Conservation (phyloP, 2,329 filamentous ascomycete genomes). For the Lachnellula occidentalis region DNA sequence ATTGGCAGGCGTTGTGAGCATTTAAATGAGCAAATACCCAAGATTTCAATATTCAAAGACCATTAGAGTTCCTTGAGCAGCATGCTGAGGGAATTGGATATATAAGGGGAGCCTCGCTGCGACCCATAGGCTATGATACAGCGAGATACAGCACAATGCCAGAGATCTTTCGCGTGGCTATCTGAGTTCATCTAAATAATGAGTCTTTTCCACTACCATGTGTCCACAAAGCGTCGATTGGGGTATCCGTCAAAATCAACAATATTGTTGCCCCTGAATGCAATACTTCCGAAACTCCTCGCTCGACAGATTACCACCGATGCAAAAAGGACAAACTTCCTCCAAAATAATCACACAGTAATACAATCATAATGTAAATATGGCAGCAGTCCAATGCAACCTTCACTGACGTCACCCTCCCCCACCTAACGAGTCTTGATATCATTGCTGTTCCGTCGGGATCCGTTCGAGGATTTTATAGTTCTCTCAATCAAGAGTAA, state of each 20-base stretch:
- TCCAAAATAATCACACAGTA: neutral
- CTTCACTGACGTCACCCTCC: no score
- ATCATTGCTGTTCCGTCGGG: neutral
- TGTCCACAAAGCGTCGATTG: no score
- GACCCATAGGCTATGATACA: neutral
- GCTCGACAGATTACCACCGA: neutral
- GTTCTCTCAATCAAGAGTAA: slow-evolving; percentile 1
- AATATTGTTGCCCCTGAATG: neutral
- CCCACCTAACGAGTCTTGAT: neutral
- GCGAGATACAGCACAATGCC: neutral
- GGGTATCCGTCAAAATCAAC: neutral
- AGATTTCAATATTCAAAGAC: neutral
- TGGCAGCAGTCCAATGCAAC: neutral
- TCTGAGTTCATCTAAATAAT: no score
- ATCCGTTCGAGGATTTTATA: neutral
- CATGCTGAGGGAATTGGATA: neutral
- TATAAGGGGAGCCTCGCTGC: neutral
- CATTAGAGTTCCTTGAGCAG: neutral
- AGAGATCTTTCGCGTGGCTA: no score
- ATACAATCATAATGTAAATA: neutral
- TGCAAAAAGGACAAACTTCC: neutral
- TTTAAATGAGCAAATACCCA: slow-evolving; percentile 18
- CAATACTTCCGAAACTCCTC: neutral
- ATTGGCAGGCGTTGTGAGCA: slow-evolving; percentile 27
- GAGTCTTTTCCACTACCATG: no score